phyloP scores from a whole-genome alignment of 768 basidiomycete genomes.

The Podaxis sp. region DNA sequence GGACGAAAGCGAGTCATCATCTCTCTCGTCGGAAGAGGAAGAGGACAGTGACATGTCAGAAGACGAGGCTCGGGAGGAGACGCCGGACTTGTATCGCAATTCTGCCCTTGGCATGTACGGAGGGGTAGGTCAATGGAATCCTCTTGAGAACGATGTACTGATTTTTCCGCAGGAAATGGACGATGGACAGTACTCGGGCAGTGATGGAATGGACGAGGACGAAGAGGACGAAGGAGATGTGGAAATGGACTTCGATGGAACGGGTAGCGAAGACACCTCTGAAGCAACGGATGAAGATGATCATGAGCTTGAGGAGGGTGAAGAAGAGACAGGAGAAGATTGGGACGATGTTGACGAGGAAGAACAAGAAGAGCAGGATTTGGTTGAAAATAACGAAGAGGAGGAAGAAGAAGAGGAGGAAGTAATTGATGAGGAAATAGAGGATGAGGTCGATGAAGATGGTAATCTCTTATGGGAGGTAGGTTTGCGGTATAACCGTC shows the following conservation, averaged over 20 bases:
- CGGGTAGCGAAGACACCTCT: conserved; percentile 78
- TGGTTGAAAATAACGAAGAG: conserved; percentile 45
- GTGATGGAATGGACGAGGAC: conserved; percentile 80
- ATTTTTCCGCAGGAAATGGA: conserved; percentile 69
- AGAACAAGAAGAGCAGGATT: conserved; percentile 65
- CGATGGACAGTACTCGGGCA: conserved; percentile 61
- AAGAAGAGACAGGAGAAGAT: conserved; percentile 41
- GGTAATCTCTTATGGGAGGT: conserved; percentile 33
- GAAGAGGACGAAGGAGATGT: conserved; percentile 80
- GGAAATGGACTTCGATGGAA: conserved; percentile 85
- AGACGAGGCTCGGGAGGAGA: conserved; percentile 63
- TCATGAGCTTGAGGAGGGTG: conserved; percentile 47
- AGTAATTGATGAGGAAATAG: conserved; percentile 47
- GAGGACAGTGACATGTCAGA: conserved; percentile 54
- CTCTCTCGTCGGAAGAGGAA: conserved; percentile 40
- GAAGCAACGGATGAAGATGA: conserved; percentile 67
- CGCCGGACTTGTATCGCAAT: conserved; percentile 92
- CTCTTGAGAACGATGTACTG: conserved; percentile 4
- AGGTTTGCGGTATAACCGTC: neutral
- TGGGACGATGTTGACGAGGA: conserved; percentile 61
- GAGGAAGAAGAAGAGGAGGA: conserved; percentile 45
- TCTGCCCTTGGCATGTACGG: conserved; percentile 96
- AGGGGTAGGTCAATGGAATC: conserved; percentile 53
- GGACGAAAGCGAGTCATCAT: conserved; percentile 43
- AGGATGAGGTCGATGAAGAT: conserved; percentile 30